Conservation (phyloP, 805 yeast genomes). For the Saccharomycopsis schoenii region DNA sequence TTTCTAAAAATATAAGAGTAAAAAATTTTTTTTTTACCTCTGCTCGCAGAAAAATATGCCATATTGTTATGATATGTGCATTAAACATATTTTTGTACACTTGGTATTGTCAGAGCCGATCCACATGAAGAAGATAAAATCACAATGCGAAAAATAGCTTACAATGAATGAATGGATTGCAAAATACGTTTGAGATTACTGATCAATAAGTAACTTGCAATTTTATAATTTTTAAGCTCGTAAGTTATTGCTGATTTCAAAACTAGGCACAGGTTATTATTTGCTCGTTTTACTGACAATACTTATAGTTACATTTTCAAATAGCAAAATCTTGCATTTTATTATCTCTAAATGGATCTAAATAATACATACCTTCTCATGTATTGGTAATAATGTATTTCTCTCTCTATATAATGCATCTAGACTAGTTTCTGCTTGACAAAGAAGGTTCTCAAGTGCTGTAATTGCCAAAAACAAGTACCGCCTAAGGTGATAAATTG, state of each 20-base stretch:
- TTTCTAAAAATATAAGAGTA: not conserved
- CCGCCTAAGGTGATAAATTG: constrained; percentile 55
- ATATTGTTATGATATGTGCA: not conserved
- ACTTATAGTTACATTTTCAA: too few relatives aligned
- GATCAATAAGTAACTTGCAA: too few relatives aligned
- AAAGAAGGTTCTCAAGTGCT: constrained; percentile 64
- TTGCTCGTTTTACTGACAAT: too few relatives aligned
- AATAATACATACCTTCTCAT: not conserved
- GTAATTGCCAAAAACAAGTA: constrained; percentile 67
- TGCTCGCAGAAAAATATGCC: not conserved
- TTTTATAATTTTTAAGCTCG: too few relatives aligned
- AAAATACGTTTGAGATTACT: too few relatives aligned
- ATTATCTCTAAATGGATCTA: not conserved
- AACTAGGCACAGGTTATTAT: too few relatives aligned
- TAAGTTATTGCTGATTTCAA: too few relatives aligned
- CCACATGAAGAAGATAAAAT: too few relatives aligned
- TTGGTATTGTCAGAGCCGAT: too few relatives aligned
- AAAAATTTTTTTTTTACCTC: not conserved
- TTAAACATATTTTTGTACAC: too few relatives aligned
- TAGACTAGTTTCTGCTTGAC: constrained; percentile 67
- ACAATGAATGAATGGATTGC: too few relatives aligned
- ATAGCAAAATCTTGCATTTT: not conserved
- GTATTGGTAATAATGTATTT: constrained; percentile 20
- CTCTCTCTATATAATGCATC: not conserved
- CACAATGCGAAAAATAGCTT: too few relatives aligned